Base-by-base conservation (phyloP, 805 yeast genomes). In the Kregervanrija delftensis region DNA sequence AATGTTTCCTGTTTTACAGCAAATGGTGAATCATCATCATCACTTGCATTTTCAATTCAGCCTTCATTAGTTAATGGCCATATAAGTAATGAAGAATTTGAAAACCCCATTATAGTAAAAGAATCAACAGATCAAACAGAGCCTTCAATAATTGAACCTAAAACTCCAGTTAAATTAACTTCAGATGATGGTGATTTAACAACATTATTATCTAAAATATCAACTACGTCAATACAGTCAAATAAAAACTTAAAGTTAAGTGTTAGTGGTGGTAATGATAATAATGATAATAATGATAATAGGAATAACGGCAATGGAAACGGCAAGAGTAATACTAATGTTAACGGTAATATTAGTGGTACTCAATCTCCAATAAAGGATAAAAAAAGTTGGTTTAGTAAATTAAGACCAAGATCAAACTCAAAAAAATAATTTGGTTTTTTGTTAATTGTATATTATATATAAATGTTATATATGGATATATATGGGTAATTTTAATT, bases 311-410 rank as follows among this genome's bases (percentile, higher is more conserved):
- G 42, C 14, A 35, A 30, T 30, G 28, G 28, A 22, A 22, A 22
- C 28, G 28, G 28, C 28, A 17, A 8, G 15, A 37, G 11, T n/a
- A 17, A 5, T 16, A 14, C 16, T 15, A 4, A 30, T 28, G n/a
- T 16, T 37, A 13, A 31, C 17, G 30, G 14, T 31, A 35, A 14
- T 31, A 44, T 9, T 12, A 12, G 12, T 14, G 22, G 28, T 16
- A 3, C 28, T 16, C 15, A 35, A 33, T 33, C 13, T 33, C 14
- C 35, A 9, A 33, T 33, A 39, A 39, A 39, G 33, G 46, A 46
- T 17, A 61, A 43, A 54, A 62, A 45, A 33, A 67, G 64, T 38
- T 75, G 79, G 79, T 69, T 73, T 48, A 71, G 63, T 45, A 65
- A 71, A 50, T 49, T 72, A 39, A 66, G 71, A 30, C 68, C 62